Evolutionary conservation across 208 protist species (phyloP), one percentile per base, ranked within the genome.

Genomic region (Spironucleus salmonicida): DNA sequence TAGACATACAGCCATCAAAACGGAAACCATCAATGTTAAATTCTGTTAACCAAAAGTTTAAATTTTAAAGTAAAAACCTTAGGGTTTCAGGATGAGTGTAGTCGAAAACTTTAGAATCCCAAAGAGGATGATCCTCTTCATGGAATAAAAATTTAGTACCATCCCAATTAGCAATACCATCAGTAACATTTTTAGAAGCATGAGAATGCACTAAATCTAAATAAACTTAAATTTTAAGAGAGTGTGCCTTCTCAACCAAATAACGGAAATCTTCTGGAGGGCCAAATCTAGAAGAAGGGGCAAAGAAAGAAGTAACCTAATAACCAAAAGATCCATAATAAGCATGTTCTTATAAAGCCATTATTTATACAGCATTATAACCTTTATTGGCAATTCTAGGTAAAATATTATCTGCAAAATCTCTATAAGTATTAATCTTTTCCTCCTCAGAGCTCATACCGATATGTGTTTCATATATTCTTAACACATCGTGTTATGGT

Each of bases 271-370:
- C 87, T 0, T 89, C 83, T 2, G 90, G 88, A 41, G 80, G 74
- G 49, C 88, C 89, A 75, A 62, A 88, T 9, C 88, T 78, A 0
- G 76, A 86, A 29, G 85, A 81, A 29, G 84, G 64, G 0, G 91
- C 89, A 69, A 93, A 93, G 74, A 91, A 92, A 45, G 82, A 86
- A 15, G 90, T 92, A 0, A 94, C 89, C 67, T 87, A 84, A 76
- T 93, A 93, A 0, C 91, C 89, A 76, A 93, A 93, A 0, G 81
- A 88, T 1, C 84, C 89, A 76, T 94, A 94, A 76, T 92, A 94
- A 0, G 88, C 84, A 69, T 94, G 91, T 79, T 94, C 90, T 82
- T 86, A 84, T 30, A 92, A 75, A 15, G 88, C 91, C 88, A 93
- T 92, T 29, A 94, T 59, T 76, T 93, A 89, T 9, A 93, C 84